Evolutionary conservation across 1,139 yeast species (phyloP).

Genomic region (Blastobotrys niveus): DNA sequence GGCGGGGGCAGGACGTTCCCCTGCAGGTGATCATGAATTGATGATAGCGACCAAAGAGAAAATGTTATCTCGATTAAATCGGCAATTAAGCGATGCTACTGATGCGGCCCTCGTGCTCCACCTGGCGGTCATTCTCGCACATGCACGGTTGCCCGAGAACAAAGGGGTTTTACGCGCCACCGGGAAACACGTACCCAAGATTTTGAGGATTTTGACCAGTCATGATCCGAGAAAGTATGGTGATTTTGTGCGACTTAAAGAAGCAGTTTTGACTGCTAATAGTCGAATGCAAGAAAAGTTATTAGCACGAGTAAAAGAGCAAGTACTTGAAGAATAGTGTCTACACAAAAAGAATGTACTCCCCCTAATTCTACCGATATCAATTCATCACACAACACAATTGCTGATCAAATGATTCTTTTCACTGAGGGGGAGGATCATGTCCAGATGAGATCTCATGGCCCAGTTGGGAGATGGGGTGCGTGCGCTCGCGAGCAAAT

Average conservation of each 20-base stretch:
- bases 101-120: conserved; percentile 29
- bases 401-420: too few species aligned
- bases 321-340: too few species aligned
- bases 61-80: neutral
- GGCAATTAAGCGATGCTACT: neutral
- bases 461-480: too few species aligned
- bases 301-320: conserved; percentile 2
- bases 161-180: conserved; percentile 26
- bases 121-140: conserved; percentile 26
- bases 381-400: too few species aligned
- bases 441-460: too few species aligned
- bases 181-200: conserved; percentile 32
- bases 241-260: conserved; percentile 17
- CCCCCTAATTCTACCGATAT: too few species aligned
- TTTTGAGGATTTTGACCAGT: conserved; percentile 22
- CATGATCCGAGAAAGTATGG: conserved; percentile 3
- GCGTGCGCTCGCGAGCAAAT: too few species aligned
- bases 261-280: conserved; percentile 15
- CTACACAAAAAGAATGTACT: too few species aligned
- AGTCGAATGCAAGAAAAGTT: conserved; percentile 4
- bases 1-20: neutral
- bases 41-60: conserved; percentile 1
- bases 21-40: too few species aligned
- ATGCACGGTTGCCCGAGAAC: conserved; percentile 17
- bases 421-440: too few species aligned